Conservation (phyloP, 2,329 filamentous ascomycete species). For the Aspergillus sp. region DNA sequence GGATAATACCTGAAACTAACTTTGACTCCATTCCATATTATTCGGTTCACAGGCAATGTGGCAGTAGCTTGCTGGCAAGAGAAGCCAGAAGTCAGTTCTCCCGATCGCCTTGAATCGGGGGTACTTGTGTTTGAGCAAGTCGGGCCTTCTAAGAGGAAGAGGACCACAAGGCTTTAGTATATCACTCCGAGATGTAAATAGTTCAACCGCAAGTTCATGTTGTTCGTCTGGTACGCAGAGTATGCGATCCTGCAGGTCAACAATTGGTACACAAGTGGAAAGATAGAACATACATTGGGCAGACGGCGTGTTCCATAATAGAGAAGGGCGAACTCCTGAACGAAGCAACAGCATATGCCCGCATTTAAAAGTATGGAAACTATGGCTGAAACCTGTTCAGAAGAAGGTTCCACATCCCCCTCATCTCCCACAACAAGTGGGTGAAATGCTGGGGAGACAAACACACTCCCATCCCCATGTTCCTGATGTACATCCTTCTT, state of each 20-base stretch:
- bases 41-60: conserved; percentile 7
- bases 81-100: conserved; percentile 8
- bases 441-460: background rate
- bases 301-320: conserved; percentile 8
- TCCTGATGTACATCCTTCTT: too few species aligned
- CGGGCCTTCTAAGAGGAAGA: conserved; percentile 3
- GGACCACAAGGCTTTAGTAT: conserved; percentile 9
- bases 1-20: conserved; percentile 2
- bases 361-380: conserved; percentile 5
- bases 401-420: background rate
- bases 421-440: background rate
- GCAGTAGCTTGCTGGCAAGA: conserved; percentile 10
- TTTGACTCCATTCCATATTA: conserved; percentile 11
- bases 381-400: conserved; percentile 4
- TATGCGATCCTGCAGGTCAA: conserved; percentile 6
- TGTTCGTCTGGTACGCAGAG: conserved; percentile 8
- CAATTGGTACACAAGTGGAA: background rate
- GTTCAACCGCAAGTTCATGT: conserved; percentile 5
- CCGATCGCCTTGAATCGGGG: conserved; percentile 11
- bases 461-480: too few species aligned
- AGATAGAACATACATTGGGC: conserved; percentile 4
- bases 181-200: conserved; percentile 5
- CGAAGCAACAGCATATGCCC: conserved; percentile 7
- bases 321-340: conserved; percentile 7
- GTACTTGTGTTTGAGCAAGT: conserved; percentile 8